Evolutionary conservation across 805 yeast species (phyloP), one percentile per base, ranked within the genome.

Genomic region (Wickerhamiella shivajii): DNA sequence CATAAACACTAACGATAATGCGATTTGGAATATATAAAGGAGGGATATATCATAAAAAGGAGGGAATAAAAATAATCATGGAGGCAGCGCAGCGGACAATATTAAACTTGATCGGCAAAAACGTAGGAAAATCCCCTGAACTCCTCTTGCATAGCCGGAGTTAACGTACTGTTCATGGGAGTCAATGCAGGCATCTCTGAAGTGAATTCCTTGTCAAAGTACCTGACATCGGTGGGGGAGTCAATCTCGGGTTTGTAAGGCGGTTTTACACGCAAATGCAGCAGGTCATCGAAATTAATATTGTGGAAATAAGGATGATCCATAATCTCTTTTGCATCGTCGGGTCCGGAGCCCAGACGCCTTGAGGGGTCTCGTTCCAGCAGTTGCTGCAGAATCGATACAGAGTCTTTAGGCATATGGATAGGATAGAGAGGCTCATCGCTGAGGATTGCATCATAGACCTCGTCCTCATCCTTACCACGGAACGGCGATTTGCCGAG

Each of bases 361-460:
- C 67, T 63, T 13, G 59, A 58, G 11, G 96, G 95, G 52, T 87
- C 95, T 52, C 92, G 78, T 1, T 94, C 81, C 44, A 90, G 64
- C 44, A 90, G 66, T 27, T 87, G 84, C 57, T 87, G 96, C 56
- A 90, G 67, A 29, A 90, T 76, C 42, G 92, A 84, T 24, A 90
- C 98, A 2, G 95, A 83, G 53, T 85, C 95, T 39, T 93, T 75
- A 2, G 95, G 90, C 96, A 90, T 87, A 52, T 84, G 90, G 43
- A 90, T 83, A 21, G 97, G 98, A 56, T 85, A 90, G 46, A 84
- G 64, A 7, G 95, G 97, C 55, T 90, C 98, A 62, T 90, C 98
- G 24, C 90, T 77, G 42, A 85, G 70, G 49, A 90, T 90, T 10
- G 98, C 95, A 56, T 85, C 90, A 59, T 87, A 90, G 22, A 90